A percentile compares a stretch with the other conserved stretches of the same genome.
phyloP scores from a whole-genome alignment of 2,329 filamentous ascomycete species.

The Colletotrichum eremochloae region DNA sequence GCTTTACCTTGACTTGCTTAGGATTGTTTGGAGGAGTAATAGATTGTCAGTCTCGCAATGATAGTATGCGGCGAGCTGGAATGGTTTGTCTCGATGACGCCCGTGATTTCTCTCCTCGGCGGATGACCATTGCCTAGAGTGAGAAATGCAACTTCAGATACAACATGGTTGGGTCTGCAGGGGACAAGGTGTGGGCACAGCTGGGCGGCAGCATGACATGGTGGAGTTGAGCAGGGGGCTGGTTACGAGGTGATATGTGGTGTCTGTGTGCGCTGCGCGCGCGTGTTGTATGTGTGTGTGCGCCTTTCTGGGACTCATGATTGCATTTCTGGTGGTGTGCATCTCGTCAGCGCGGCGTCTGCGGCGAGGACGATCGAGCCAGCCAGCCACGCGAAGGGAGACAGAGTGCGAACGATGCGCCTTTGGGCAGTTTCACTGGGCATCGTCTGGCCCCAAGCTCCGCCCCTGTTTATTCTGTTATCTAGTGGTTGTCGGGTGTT shows the following conservation, averaged over 20 bases:
- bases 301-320: conserved; percentile 22
- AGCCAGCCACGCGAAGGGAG: not conserved
- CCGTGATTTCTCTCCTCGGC: not conserved
- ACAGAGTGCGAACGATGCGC: not conserved
- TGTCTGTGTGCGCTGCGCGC: not conserved
- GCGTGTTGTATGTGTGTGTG: not conserved
- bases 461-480: conserved; percentile 11
- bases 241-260: conserved; percentile 2
- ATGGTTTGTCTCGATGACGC: not conserved
- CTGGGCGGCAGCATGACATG: conserved; percentile 37
- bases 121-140: not conserved
- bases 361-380: conserved; percentile 5
- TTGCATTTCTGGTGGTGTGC: conserved; percentile 34
- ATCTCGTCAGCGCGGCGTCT: conserved; percentile 28
- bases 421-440: conserved; percentile 22
- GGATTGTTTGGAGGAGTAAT: not conserved
- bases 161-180: conserved; percentile 20
- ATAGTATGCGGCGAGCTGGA: not conserved
- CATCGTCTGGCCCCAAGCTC: conserved; percentile 13
- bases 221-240: conserved; percentile 33
- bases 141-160: not conserved
- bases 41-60: not conserved
- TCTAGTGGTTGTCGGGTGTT: conserved; percentile 4
- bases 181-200: conserved; percentile 21
- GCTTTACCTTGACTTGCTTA: not conserved